These are phyloP conservation scores for Hydnum rufescens DNA, from an alignment of 768 basidiomycete species.

Conservation along the genomic window DNA sequence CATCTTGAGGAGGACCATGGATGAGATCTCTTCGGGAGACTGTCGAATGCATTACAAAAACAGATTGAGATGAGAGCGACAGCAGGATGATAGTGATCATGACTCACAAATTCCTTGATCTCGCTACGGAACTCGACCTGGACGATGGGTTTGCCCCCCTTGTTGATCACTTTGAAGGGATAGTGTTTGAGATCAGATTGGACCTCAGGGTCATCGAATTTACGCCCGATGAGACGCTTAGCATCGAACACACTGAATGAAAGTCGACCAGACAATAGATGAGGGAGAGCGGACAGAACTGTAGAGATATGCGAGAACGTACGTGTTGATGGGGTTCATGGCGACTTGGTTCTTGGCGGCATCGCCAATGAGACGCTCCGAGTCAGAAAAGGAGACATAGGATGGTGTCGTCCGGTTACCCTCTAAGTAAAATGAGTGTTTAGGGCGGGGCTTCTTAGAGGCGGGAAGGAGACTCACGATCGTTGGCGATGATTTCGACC, in stretches of 20 bases:
- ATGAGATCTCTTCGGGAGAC: slow-evolving; percentile 46
- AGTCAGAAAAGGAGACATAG: slow-evolving; percentile 87
- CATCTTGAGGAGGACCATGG: slow-evolving; percentile 47
- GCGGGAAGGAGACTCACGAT: slow-evolving; percentile 20
- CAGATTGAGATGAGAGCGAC: neutral
- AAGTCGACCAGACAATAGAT: neutral
- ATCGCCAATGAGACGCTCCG: slow-evolving; percentile 95
- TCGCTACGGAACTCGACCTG: slow-evolving; percentile 28
- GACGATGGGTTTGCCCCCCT: slow-evolving; percentile 29
- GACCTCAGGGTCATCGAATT: slow-evolving; percentile 38
- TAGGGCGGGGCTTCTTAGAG: neutral
- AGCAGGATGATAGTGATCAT: slow-evolving; percentile 1
- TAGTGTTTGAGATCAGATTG: slow-evolving; percentile 23
- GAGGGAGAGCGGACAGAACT: neutral
- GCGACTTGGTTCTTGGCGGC: slow-evolving; percentile 98
- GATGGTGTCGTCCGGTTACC: slow-evolving; percentile 92
- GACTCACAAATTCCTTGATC: slow-evolving; percentile 25
- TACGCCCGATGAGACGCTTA: slow-evolving; percentile 93
- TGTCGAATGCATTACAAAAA: neutral
- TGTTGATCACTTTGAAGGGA: slow-evolving; percentile 19
- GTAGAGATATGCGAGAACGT: slow-evolving; percentile 13
- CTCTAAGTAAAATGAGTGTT: slow-evolving; percentile 16
- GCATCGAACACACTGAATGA: slow-evolving; percentile 75
- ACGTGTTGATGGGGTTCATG: slow-evolving; percentile 94
- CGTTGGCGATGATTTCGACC: slow-evolving; percentile 94